A percentile compares a stretch with the other conserved stretches of the same genome.
Evolutionary conservation across 768 basidiomycete genomes (phyloP).

Genomic region (Mycena vulgaris): DNA sequence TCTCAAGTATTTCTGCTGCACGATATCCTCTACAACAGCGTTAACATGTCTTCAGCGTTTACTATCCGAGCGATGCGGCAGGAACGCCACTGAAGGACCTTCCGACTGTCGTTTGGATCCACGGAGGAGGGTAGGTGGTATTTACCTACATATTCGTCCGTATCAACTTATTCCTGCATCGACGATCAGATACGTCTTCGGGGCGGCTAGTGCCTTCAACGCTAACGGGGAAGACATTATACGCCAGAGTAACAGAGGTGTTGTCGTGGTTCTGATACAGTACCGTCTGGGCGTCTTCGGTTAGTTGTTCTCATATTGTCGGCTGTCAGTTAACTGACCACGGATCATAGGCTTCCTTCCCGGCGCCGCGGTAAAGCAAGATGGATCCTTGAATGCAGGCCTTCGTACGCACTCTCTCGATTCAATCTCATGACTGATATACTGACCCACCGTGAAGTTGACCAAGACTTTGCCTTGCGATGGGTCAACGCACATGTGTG

Average conservation of each 20-base stretch:
- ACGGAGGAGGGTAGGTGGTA: conserved; percentile 49
- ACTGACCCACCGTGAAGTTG: conserved; percentile 38
- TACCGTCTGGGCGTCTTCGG: conserved; percentile 59
- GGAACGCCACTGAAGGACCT: conserved; percentile 42
- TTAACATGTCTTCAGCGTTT: conserved; percentile 46
- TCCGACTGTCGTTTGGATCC: conserved; percentile 62
- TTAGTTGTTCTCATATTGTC: too few species aligned
- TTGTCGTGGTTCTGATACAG: too few species aligned
- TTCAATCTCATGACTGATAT: neutral
- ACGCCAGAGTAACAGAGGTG: conserved; percentile 50
- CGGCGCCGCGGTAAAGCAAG: conserved; percentile 45
- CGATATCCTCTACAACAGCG: neutral
- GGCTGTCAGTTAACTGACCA: neutral
- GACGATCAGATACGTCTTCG: conserved; percentile 51
- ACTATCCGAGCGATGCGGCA: conserved; percentile 50
- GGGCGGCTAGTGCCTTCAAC: conserved; percentile 46
- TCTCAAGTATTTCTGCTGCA: too few species aligned
- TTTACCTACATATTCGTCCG: too few species aligned
- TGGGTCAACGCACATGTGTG: conserved; percentile 51
- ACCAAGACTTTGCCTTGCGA: conserved; percentile 50
- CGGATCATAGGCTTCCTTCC: conserved; percentile 47
- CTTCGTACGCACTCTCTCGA: conserved; percentile 39
- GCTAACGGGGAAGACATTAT: conserved; percentile 56
- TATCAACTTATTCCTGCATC: too few species aligned
- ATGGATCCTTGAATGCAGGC: conserved; percentile 50